Percentiles rank a stretch among this genome's conserved stretches.
phyloP scores from a whole-genome alignment of 306 rosid genomes.

The Dalbergia oliveri region DNA sequence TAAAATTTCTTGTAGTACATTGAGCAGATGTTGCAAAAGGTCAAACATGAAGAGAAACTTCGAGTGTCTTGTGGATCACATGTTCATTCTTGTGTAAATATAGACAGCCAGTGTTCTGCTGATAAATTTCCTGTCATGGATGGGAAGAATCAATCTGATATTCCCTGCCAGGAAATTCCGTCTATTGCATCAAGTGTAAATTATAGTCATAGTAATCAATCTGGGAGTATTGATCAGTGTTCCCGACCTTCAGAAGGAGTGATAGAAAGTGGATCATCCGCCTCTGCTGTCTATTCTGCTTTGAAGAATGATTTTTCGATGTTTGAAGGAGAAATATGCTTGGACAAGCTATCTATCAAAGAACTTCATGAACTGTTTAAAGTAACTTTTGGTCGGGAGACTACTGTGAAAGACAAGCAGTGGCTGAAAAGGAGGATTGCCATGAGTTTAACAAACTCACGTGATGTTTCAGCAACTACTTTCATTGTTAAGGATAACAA shows the following conservation, averaged over 20 bases:
- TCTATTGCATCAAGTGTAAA: constrained; percentile 56
- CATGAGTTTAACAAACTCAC: constrained; percentile 92
- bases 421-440: constrained; percentile 97
- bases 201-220: constrained; percentile 56
- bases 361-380: constrained; percentile 91
- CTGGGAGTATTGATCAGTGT: constrained; percentile 62
- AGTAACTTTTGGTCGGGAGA: constrained; percentile 93
- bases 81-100: constrained; percentile 58
- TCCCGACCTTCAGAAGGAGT: constrained; percentile 69
- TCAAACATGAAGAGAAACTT: constrained; percentile 67
- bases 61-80: constrained; percentile 61
- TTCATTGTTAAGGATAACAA: constrained; percentile 72
- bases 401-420: constrained; percentile 90
- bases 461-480: constrained; percentile 77
- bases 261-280: constrained; percentile 70
- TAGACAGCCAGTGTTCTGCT: constrained; percentile 59
- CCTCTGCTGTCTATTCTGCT: constrained; percentile 61
- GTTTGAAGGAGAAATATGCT: constrained; percentile 77
- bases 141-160: constrained; percentile 55
- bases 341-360: constrained; percentile 85
- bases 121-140: constrained; percentile 58
- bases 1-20: constrained; percentile 58
- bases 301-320: constrained; percentile 62
- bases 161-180: constrained; percentile 66
- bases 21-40: constrained; percentile 71